phyloP scores from a whole-genome alignment of 2,329 filamentous ascomycete genomes.

The Bipolaris zeicola region DNA sequence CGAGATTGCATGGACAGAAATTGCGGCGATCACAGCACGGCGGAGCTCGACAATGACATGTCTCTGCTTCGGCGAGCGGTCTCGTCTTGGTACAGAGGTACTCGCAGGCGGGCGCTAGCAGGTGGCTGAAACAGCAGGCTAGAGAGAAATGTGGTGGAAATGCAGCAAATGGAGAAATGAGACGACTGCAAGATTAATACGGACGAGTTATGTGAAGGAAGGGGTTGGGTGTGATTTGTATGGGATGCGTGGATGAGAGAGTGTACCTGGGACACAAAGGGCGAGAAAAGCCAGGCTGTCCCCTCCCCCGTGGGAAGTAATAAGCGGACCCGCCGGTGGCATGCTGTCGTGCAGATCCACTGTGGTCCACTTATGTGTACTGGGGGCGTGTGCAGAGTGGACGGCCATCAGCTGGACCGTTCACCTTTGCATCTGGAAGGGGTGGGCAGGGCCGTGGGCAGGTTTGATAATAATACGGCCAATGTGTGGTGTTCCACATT shows the following conservation, averaged over 20 bases:
- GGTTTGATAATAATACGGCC: neutral
- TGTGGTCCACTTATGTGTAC: neutral
- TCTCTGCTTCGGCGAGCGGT: conserved; percentile 16
- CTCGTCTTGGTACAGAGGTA: conserved; percentile 15
- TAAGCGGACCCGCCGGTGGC: conserved; percentile 1
- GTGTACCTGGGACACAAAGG: conserved; percentile 10
- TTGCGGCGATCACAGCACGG: conserved; percentile 22
- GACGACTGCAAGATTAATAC: neutral
- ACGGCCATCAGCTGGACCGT: neutral
- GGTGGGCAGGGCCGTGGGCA: neutral
- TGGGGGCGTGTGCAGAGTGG: neutral
- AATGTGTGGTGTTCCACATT: conserved; percentile 9
- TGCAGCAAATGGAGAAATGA: neutral
- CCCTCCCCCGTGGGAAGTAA: neutral
- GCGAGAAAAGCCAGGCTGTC: neutral
- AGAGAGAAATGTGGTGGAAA: conserved; percentile 3
- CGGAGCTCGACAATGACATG: conserved; percentile 11
- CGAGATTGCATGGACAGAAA: conserved; percentile 17
- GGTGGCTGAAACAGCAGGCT: conserved; percentile 9
- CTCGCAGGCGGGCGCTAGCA: conserved; percentile 7
- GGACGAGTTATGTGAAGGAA: too few relatives aligned
- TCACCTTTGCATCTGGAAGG: neutral
- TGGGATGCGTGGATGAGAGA: too few relatives aligned
- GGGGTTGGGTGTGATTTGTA: neutral
- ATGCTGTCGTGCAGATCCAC: conserved; percentile 1